Percentiles rank a stretch among this genome's conserved stretches.
These are phyloP conservation scores for Scutellaria baicalensis DNA, from an alignment of 257 asterid species.

Conservation along the genomic window DNA sequence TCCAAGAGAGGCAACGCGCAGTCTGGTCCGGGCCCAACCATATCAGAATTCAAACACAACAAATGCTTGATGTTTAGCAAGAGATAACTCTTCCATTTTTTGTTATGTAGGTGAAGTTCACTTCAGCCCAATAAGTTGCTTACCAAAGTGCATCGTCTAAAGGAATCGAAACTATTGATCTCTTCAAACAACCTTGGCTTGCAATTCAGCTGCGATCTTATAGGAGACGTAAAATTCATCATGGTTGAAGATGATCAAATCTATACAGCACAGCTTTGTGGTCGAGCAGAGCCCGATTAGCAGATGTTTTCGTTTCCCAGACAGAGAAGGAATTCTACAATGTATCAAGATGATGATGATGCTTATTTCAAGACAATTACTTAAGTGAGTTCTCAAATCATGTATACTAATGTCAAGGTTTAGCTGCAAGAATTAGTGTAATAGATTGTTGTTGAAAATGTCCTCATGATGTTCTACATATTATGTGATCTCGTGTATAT, in stretches of 20 bases:
- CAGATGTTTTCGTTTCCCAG: background rate
- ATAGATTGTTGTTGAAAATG: constrained; percentile 1
- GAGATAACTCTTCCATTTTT: constrained; percentile 26
- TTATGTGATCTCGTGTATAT: constrained; percentile 20
- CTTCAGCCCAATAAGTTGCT: background rate
- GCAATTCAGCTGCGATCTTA: too few relatives aligned
- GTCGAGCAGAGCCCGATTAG: background rate
- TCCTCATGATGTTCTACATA: constrained; percentile 1
- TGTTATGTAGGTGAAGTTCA: background rate
- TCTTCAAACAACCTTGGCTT: background rate
- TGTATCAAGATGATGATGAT: background rate
- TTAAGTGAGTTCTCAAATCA: background rate
- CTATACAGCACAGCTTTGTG: background rate
- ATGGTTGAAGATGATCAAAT: constrained; percentile 2
- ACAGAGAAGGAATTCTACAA: background rate
- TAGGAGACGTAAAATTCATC: background rate
- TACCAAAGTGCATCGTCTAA: background rate
- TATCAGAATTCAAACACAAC: constrained; percentile 54
- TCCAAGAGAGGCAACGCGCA: constrained; percentile 44
- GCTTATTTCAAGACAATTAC: background rate
- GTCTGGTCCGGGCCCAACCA: constrained; percentile 21
- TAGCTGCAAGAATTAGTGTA: constrained; percentile 19
- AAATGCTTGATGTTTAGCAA: constrained; percentile 74
- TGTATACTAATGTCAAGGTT: constrained; percentile 16
- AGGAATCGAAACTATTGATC: background rate